These are phyloP conservation scores for Beta corolliflora DNA, from an alignment of 179 eudicot genomes.

Conservation along the genomic window DNA sequence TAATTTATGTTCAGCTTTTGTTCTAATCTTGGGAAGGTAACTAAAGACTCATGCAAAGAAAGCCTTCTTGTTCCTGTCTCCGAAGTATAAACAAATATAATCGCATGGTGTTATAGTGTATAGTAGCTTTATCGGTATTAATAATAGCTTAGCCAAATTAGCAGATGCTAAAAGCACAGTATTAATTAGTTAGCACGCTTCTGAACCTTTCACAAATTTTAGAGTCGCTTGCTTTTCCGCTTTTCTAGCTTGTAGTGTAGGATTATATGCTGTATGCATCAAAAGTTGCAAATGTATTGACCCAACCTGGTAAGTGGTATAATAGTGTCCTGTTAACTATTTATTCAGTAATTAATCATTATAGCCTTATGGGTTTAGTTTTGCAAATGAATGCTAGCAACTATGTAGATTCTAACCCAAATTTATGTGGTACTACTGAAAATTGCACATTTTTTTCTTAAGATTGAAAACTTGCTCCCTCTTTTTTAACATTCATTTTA, in stretches of 20 bases:
- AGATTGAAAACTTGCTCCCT: no score
- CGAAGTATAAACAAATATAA: not conserved
- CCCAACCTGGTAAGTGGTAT: not conserved
- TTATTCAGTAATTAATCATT: no score
- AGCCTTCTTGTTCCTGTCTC: not conserved
- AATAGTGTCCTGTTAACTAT: no score
- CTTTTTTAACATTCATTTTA: no score
- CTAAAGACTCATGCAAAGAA: constrained; percentile 18
- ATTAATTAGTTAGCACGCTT: constrained; percentile 20
- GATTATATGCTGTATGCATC: constrained; percentile 7
- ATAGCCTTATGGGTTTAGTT: no score
- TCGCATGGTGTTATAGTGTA: not conserved
- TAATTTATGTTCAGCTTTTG: constrained; percentile 10
- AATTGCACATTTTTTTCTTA: no score
- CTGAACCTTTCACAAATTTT: constrained; percentile 19
- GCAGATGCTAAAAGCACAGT: constrained; percentile 9
- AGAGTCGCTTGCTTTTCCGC: not conserved
- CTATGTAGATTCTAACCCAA: no score
- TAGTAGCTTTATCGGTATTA: constrained; percentile 22
- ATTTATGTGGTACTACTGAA: no score
- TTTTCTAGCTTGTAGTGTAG: not conserved
- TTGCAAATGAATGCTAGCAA: no score
- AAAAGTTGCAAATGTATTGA: constrained; percentile 20
- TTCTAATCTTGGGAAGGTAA: not conserved
- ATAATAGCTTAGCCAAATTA: not conserved